Evolutionary conservation across 2,329 filamentous ascomycete species (phyloP).

Genomic region (Aspergillus terreus): DNA sequence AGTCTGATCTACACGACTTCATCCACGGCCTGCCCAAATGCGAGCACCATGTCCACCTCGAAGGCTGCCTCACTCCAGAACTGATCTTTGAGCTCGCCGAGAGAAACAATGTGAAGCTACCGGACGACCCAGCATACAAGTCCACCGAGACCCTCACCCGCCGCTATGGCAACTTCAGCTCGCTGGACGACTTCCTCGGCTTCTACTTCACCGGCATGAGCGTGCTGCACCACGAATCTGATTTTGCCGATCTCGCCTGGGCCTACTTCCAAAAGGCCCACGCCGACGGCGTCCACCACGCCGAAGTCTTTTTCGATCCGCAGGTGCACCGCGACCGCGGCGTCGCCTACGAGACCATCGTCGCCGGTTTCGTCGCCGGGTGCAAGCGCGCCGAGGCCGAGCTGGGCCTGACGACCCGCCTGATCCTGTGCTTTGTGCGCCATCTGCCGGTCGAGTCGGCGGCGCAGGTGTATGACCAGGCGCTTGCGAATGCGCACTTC

Average conservation of each 20-base stretch:
- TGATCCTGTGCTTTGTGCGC: constrained; percentile 70
- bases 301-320: constrained; percentile 78
- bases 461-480: constrained; percentile 36
- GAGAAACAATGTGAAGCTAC: constrained; percentile 63
- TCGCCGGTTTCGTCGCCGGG: constrained; percentile 61
- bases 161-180: constrained; percentile 65
- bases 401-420: constrained; percentile 60
- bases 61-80: constrained; percentile 67
- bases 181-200: constrained; percentile 71
- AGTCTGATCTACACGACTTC: constrained; percentile 55
- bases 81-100: constrained; percentile 67
- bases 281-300: constrained; percentile 64
- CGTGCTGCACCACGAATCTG: constrained; percentile 60
- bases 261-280: constrained; percentile 66
- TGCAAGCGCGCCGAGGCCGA: constrained; percentile 58
- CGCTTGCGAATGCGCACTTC: constrained; percentile 40
- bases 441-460: constrained; percentile 63
- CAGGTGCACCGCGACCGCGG: constrained; percentile 67
- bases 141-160: constrained; percentile 57
- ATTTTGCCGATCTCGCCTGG: constrained; percentile 70
- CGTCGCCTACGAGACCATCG: constrained; percentile 60
- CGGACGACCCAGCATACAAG: constrained; percentile 59
- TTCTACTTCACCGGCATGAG: constrained; percentile 77
- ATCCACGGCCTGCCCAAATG: constrained; percentile 69
- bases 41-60: constrained; percentile 78